Conservation (phyloP, 139 green algal genomes). For the Monoraphidium neglectum region DNA sequence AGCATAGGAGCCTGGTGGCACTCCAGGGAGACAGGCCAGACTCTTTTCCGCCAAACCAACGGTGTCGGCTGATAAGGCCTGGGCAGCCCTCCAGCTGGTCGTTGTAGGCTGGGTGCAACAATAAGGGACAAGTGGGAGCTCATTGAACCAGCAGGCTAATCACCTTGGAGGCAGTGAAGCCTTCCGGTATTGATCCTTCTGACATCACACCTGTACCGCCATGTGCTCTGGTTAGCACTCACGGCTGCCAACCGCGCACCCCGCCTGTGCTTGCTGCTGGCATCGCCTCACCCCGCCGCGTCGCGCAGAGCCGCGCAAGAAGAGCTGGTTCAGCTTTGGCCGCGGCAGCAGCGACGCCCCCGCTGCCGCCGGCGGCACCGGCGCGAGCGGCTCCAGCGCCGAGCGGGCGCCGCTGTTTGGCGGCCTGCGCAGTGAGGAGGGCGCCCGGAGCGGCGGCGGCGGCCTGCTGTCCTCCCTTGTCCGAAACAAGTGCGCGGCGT, state of each 20-base stretch:
- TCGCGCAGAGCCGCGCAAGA: slow-evolving; percentile 6
- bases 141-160: no score
- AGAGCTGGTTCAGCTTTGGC: slow-evolving; percentile 23
- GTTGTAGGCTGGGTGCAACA: no score
- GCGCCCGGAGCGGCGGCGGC: not conserved
- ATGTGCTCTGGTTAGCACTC: not conserved
- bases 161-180: no score
- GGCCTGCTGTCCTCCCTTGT: slow-evolving; percentile 24
- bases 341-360: not conserved
- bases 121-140: no score
- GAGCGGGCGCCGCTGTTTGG: slow-evolving; percentile 9
- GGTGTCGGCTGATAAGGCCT: no score
- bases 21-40: no score
- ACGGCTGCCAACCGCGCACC: not conserved
- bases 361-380: no score
- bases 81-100: no score
- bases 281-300: not conserved
- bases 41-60: no score
- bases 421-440: slow-evolving; percentile 1
- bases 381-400: not conserved
- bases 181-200: no score
- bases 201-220: no score
- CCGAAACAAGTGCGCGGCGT: slow-evolving; percentile 24
- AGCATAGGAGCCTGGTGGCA: no score
- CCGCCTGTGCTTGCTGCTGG: not conserved